These are phyloP conservation scores for Chaetomidium leptoderma DNA, from an alignment of 495 filamentous ascomycete genomes.

Conservation along the genomic window DNA sequence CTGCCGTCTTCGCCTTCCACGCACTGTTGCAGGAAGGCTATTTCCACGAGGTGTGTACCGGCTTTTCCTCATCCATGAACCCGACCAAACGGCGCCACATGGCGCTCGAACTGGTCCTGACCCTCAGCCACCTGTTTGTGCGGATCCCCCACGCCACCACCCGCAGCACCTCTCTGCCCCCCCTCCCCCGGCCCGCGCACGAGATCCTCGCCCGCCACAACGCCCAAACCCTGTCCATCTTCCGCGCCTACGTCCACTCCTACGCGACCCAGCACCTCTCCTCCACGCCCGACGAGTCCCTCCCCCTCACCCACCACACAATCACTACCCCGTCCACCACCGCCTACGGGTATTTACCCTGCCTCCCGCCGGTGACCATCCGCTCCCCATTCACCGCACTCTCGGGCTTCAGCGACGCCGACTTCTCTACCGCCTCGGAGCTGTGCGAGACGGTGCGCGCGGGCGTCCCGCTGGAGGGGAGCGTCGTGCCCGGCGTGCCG, in stretches of 20 bases:
- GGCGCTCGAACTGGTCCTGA: conserved; percentile 53
- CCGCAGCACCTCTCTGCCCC: conserved; percentile 47
- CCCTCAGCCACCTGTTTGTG: conserved; percentile 63
- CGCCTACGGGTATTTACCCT: background rate
- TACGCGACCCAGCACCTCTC: conserved; percentile 60
- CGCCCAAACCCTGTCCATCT: conserved; percentile 55
- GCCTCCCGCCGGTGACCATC: conserved; percentile 27
- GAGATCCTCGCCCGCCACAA: conserved; percentile 58
- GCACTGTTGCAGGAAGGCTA: conserved; percentile 63
- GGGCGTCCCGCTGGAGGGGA: conserved; percentile 67
- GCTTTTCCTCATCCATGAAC: conserved; percentile 33
- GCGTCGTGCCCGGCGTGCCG: conserved; percentile 44
- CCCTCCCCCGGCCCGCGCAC: conserved; percentile 54
- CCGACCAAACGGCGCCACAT: conserved; percentile 29
- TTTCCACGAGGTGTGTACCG: conserved; percentile 58
- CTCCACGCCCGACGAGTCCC: conserved; percentile 40
- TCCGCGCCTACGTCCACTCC: conserved; percentile 62
- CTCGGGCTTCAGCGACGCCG: conserved; percentile 57
- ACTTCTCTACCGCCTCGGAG: conserved; percentile 57
- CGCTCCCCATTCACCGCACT: conserved; percentile 67
- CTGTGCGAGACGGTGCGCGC: conserved; percentile 58
- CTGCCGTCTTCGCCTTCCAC: conserved; percentile 67
- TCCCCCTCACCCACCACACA: conserved; percentile 45
- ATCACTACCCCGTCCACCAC: background rate
- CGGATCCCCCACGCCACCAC: conserved; percentile 21